Conservation (phyloP, 2,329 filamentous ascomycete genomes). For the Trichoderma citrinoviride region DNA sequence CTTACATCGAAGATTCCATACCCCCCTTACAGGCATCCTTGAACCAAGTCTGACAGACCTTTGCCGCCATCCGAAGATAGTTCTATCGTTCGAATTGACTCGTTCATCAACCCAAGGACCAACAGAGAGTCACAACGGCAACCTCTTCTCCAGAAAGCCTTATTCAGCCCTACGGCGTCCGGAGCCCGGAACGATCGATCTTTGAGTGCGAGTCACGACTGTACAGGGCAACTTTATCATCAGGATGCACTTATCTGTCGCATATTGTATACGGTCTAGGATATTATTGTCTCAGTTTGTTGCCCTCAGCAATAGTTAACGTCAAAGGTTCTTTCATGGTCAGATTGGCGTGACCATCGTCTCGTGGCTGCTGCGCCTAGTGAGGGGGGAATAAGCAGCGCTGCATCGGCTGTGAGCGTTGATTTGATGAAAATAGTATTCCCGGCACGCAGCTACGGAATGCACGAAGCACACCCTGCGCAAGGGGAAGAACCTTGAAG, state of each 20-base stretch:
- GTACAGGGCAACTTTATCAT: not conserved
- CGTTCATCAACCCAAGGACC: not conserved
- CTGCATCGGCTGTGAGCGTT: not conserved
- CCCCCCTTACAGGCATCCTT: no score
- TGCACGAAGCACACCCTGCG: no score
- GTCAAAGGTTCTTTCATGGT: not conserved
- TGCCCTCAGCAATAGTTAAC: not conserved
- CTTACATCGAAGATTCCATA: no score
- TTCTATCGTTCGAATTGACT: not conserved
- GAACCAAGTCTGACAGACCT: not conserved
- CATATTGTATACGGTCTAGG: not conserved
- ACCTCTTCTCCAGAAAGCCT: not conserved
- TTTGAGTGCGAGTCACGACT: not conserved
- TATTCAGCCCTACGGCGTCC: conserved; percentile 7
- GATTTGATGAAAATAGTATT: conserved; percentile 18
- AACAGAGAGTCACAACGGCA: not conserved
- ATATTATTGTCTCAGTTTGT: not conserved
- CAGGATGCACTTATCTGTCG: not conserved
- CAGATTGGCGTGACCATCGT: not conserved
- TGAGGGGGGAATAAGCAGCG: not conserved
- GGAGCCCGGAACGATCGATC: not conserved
- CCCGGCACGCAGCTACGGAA: not conserved
- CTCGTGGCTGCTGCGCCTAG: not conserved
- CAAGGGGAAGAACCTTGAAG: no score
- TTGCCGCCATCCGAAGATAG: not conserved